These are phyloP conservation scores for Botrytis porri DNA, from an alignment of 2,329 filamentous ascomycete species.

Conservation along the genomic window DNA sequence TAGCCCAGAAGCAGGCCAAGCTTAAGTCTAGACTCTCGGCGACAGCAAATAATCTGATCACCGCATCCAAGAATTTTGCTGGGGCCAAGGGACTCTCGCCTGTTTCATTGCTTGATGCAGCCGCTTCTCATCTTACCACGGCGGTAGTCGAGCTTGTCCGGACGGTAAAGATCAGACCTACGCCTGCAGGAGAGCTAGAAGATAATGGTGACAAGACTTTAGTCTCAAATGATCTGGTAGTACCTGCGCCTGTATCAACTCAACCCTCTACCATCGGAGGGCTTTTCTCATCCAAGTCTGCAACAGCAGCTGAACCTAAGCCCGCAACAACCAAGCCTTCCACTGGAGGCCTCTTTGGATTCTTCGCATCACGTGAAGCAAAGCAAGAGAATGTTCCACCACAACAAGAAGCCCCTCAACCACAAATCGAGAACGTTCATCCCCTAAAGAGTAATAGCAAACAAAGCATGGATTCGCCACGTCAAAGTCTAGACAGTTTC, in stretches of 20 bases:
- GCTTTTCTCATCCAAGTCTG: neutral
- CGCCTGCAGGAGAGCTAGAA: constrained; percentile 71
- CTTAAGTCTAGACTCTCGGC: constrained; percentile 82
- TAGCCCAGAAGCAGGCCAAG: constrained; percentile 59
- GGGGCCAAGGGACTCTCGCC: constrained; percentile 80
- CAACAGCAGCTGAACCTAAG: neutral
- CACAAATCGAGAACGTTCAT: neutral
- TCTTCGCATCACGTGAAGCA: constrained; percentile 56
- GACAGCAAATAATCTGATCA: constrained; percentile 94
- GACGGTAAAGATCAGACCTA: constrained; percentile 76
- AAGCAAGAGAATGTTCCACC: constrained; percentile 34
- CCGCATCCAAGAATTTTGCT: constrained; percentile 88
- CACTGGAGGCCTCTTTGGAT: constrained; percentile 43
- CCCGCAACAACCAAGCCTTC: neutral
- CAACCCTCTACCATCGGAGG: neutral
- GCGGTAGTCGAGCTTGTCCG: constrained; percentile 84
- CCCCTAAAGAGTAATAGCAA: neutral
- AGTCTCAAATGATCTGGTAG: constrained; percentile 62
- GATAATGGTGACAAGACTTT: constrained; percentile 69
- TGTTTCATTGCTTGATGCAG: constrained; percentile 89
- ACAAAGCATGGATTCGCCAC: neutral
- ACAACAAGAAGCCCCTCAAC: neutral
- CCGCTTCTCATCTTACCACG: constrained; percentile 83
- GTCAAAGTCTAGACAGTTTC: neutral
- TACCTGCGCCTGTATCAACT: neutral